Evolutionary conservation across 1,284 basidiomycete genomes (phyloP).

Genomic region (Sporisorium exsertum): DNA sequence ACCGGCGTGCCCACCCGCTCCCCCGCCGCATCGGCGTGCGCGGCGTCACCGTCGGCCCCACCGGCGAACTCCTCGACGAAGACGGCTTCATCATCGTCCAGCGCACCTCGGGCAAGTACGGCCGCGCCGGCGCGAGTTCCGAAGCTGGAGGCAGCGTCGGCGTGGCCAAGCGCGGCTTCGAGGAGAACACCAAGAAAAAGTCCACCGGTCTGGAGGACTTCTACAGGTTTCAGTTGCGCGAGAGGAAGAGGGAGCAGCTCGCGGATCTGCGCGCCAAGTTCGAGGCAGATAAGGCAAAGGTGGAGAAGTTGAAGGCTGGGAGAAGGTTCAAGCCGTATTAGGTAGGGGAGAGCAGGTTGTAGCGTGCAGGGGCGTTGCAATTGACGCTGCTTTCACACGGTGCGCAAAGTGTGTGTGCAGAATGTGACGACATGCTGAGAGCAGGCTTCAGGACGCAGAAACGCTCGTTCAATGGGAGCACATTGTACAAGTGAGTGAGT

Average conservation of each 20-base stretch:
- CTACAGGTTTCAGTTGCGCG: conserved; percentile 65
- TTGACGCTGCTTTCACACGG: no score
- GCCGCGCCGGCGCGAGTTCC: conserved; percentile 46
- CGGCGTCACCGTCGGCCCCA: conserved; percentile 59
- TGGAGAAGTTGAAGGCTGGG: conserved; percentile 60
- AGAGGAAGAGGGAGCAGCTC: conserved; percentile 64
- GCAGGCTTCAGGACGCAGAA: background rate
- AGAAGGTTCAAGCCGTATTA: conserved; percentile 65
- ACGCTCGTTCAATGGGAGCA: no score
- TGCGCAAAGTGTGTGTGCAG: background rate
- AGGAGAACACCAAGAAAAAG: conserved; percentile 58
- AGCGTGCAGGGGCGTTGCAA: no score
- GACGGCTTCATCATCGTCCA: conserved; percentile 69
- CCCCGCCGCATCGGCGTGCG: conserved; percentile 57
- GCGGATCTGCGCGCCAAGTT: conserved; percentile 63
- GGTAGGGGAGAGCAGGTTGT: background rate
- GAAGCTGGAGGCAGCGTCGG: conserved; percentile 34
- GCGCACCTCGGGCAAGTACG: conserved; percentile 53
- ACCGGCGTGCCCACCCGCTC: conserved; percentile 57
- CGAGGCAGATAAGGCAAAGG: conserved; percentile 62
- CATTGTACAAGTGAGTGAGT: background rate
- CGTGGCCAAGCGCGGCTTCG: conserved; percentile 27
- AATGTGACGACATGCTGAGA: background rate
- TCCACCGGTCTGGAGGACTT: conserved; percentile 59
- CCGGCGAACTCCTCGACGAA: conserved; percentile 65